phyloP scores from a whole-genome alignment of 1,284 basidiomycete genomes.

The Pholiota adiposa region DNA sequence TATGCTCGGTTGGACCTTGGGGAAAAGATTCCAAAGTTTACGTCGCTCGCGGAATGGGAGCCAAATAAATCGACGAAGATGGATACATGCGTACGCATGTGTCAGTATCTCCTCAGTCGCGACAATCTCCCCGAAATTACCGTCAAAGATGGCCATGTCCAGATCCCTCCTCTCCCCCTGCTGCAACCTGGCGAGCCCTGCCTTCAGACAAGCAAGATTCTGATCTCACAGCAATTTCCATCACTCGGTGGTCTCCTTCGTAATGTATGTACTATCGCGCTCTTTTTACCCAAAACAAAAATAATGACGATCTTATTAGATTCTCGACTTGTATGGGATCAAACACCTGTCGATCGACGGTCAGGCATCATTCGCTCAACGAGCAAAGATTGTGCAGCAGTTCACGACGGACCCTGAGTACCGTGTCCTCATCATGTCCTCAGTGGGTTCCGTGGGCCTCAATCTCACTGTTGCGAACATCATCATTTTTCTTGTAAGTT shows the following conservation, averaged over 20 bases:
- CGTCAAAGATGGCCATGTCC: constrained; percentile 20
- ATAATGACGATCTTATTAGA: constrained; percentile 15
- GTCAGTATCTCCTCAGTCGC: constrained; percentile 19
- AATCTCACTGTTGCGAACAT: constrained; percentile 26
- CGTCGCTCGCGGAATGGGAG: constrained; percentile 25
- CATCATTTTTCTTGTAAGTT: constrained; percentile 31
- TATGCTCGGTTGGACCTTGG: constrained; percentile 22
- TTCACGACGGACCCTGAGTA: constrained; percentile 12
- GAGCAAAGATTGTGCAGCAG: constrained; percentile 14
- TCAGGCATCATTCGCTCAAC: constrained; percentile 15
- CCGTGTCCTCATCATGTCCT: constrained; percentile 24
- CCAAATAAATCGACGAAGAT: constrained; percentile 29
- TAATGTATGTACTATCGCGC: constrained; percentile 30
- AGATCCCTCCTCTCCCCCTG: constrained; percentile 17
- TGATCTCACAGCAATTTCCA: constrained; percentile 28
- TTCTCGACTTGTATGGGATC: constrained; percentile 26
- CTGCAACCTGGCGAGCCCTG: background rate
- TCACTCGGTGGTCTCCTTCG: constrained; percentile 24
- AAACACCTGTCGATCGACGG: constrained; percentile 24
- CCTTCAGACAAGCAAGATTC: constrained; percentile 13
- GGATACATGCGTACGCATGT: constrained; percentile 22
- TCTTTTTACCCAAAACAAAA: too few species aligned
- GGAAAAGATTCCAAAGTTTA: constrained; percentile 21
- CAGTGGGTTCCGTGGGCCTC: constrained; percentile 27
- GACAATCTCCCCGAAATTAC: constrained; percentile 23